Conservation (phyloP, 805 yeast species). For the Yarrowia porcina region DNA sequence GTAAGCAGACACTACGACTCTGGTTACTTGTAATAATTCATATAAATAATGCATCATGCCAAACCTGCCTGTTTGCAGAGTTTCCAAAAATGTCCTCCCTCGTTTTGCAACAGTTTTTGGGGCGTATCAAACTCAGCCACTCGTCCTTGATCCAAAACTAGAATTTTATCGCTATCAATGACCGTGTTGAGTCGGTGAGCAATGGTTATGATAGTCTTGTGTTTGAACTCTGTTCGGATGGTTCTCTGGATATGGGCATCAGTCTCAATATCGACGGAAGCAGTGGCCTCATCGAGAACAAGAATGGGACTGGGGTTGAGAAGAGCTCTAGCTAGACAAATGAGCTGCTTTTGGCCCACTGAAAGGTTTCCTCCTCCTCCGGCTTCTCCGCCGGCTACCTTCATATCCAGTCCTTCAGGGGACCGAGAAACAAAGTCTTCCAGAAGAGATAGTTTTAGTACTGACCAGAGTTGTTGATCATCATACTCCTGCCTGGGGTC, state of each 20-base stretch:
- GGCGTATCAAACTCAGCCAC: slow-evolving; percentile 73
- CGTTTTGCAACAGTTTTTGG: slow-evolving; percentile 57
- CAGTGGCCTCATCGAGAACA: slow-evolving; percentile 76
- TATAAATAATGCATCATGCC: background rate
- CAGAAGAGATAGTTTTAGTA: slow-evolving; percentile 55
- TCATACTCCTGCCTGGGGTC: slow-evolving; percentile 64
- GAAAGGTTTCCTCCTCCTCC: slow-evolving; percentile 79
- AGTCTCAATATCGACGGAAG: slow-evolving; percentile 78
- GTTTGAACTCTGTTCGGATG: slow-evolving; percentile 59
- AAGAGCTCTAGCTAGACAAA: slow-evolving; percentile 76
- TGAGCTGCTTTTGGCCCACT: slow-evolving; percentile 76
- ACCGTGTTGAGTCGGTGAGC: slow-evolving; percentile 83
- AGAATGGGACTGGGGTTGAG: slow-evolving; percentile 64
- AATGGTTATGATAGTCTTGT: slow-evolving; percentile 73
- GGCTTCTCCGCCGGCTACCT: slow-evolving; percentile 65
- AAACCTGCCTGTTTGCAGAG: slow-evolving; percentile 81
- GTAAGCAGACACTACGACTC: too few species aligned
- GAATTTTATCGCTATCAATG: slow-evolving; percentile 70
- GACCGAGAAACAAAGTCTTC: slow-evolving; percentile 48
- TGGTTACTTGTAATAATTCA: too few species aligned
- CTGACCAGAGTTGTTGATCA: slow-evolving; percentile 66
- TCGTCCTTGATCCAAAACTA: slow-evolving; percentile 67
- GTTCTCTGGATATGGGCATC: slow-evolving; percentile 73
- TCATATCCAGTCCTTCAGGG: slow-evolving; percentile 44
- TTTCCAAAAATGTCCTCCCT: slow-evolving; percentile 69